phyloP scores from a whole-genome alignment of 1,284 basidiomycete species.

The Cronartium ribicola region DNA sequence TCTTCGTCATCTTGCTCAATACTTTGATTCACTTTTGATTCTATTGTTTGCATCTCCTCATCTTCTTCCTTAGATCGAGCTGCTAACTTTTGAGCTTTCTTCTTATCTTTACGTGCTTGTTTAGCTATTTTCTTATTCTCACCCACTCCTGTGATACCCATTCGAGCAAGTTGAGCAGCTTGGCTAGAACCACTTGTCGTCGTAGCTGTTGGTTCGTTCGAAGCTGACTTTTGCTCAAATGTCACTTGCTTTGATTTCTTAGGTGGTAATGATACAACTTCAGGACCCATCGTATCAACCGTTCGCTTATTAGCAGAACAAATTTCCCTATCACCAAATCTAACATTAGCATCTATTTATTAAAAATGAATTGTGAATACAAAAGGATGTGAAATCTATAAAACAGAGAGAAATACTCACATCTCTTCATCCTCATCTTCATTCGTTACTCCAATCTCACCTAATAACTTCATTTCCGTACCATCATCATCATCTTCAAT shows the following conservation, averaged over 20 bases:
- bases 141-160: slow-evolving; percentile 40
- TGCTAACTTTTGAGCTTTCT: slow-evolving; percentile 48
- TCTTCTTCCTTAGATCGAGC: slow-evolving; percentile 46
- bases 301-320: neutral
- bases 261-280: slow-evolving; percentile 48
- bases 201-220: slow-evolving; percentile 41
- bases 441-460: slow-evolving; percentile 41
- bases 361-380: neutral
- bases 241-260: slow-evolving; percentile 42
- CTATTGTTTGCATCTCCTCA: slow-evolving; percentile 18
- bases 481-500: slow-evolving; percentile 44
- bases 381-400: neutral
- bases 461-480: neutral
- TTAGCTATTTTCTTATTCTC: slow-evolving; percentile 45
- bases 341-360: neutral
- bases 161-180: slow-evolving; percentile 40
- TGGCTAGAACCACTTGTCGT: slow-evolving; percentile 31
- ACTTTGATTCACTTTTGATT: slow-evolving; percentile 22
- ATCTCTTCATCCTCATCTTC: slow-evolving; percentile 44
- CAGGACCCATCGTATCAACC: slow-evolving; percentile 30
- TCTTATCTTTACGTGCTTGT: slow-evolving; percentile 47
- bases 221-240: slow-evolving; percentile 41
- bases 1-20: slow-evolving; percentile 18
- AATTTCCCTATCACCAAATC: neutral
- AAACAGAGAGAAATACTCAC: neutral